Evolutionary conservation across 345 rosid genomes (phyloP).

Genomic region (Salix dunnii): DNA sequence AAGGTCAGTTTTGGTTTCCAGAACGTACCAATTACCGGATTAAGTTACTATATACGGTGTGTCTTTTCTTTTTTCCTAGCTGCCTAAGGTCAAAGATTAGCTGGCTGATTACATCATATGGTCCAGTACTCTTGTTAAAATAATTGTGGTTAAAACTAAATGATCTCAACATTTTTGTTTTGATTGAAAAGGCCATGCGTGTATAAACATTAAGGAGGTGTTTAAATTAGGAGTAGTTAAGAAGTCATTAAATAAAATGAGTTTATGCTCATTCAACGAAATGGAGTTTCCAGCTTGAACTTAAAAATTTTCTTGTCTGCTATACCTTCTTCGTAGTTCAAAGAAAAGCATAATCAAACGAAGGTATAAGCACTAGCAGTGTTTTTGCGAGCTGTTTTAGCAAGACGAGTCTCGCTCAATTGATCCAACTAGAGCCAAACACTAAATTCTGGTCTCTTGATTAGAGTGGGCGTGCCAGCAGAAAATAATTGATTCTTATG

Average conservation of each 20-base stretch:
- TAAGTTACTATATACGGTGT: not conserved
- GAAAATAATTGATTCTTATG: too few relatives aligned
- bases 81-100: not conserved
- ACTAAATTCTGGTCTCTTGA: too few relatives aligned
- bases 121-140: not conserved
- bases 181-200: not conserved
- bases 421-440: too few relatives aligned
- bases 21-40: not conserved
- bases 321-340: too few relatives aligned
- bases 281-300: too few relatives aligned
- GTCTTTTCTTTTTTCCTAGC: not conserved
- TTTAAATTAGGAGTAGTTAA: not conserved
- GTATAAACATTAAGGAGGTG: not conserved
- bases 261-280: too few relatives aligned
- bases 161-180: not conserved
- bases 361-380: too few relatives aligned
- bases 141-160: not conserved
- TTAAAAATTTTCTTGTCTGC: too few relatives aligned
- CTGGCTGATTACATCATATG: not conserved
- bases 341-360: too few relatives aligned
- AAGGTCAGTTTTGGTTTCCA: constrained; percentile 40
- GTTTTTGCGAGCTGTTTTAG: too few relatives aligned
- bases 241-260: not conserved
- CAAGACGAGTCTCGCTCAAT: too few relatives aligned
- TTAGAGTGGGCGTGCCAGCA: too few relatives aligned